Base-by-base conservation (phyloP, 352 stramenopile species). In the Phytophthora podocarpi region DNA sequence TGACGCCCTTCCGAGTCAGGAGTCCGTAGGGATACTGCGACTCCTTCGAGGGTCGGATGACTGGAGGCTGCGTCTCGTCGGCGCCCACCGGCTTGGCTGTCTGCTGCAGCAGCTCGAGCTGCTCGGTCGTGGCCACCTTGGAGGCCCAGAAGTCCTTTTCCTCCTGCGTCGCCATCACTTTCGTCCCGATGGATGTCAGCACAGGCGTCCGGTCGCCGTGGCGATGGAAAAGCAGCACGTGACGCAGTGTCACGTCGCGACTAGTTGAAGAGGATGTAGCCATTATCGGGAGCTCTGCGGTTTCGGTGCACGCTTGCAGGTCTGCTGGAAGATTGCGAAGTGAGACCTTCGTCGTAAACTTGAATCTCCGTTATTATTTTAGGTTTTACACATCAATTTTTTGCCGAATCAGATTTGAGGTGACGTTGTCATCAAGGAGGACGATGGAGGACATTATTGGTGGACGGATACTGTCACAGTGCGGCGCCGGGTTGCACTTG, bases 171-270 rank as follows among this genome's bases (percentile, higher is more conserved):
- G 80, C 78, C 27, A 61, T 39, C 57, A 82, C 76, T 42, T 86
- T 85, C 12, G 65, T 57, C 26, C 81, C 78, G 35, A 90, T 78
- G 21, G 70, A 58, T 23, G 78, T 81, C 31, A 93, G 71, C 49
- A 95, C 77, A 5, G 86, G 86, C 48, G 84, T 80, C 40, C 86
- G 82, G 60, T 95, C 86, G 46, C 86, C 86, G 48, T 93, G 86
- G 50, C 86, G 86, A 50, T 93, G 84, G 63, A 93, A 89, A 26
- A 93, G 66, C 46, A 95, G 65, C 55, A 90, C 86, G 59, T 95
- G 84, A 34, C 71, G 73, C 53, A 93, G 61, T 45, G 67, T 52
- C 27, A 93, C 67, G 37, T 77, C 64, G 57, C 52, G 54, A 59
- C 42, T 48, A 60, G 53, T 24, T 9, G 57, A 54, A 34, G 58